Base-by-base conservation (phyloP, 306 rosid genomes). In the Carpinus viminea region DNA sequence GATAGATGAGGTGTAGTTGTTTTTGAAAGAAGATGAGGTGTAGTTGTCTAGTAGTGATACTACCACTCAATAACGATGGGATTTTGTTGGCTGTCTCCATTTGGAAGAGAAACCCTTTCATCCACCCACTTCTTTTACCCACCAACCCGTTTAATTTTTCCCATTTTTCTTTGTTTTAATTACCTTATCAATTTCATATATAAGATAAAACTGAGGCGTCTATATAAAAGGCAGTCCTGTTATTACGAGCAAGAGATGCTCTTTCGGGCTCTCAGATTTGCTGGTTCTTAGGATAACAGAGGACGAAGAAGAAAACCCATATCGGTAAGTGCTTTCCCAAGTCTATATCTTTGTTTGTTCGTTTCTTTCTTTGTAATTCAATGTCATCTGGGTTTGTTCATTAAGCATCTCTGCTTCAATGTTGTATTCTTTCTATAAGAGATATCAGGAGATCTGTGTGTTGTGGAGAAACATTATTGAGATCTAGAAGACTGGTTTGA, bases 1-100 rank as follows among this genome's bases (percentile, higher is more conserved):
- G 47, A 8, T 12, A 47, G 57, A 50, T 26, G 46, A 51, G 46
- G 45, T 72, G 15, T 7, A 2, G 2, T 69, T 36, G 87, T 83
- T n/a, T n/a, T n/a, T n/a, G n/a, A n/a, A n/a, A n/a, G n/a, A n/a
- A 47, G 57, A 50, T 26, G 46, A 51, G 46, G 45, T 72, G 15
- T 7, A 2, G 2, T 69, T 36, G 87, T 83, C 79, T 17, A 59
- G 79, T 83, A 73, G 81, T 74, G 88, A 71, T 78, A 41, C 81
- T 50, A 76, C 93, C 93, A 88, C 92, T 85, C 86, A 81, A 78
- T 88, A 51, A 73, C 86, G 92, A 90, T 90, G 90, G 86, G 90
- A 84, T 83, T 7, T 80, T 79, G 76, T 86, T 82, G 86, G 81
- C 74, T 83, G 75, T 68, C 78, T 68, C 64, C 31, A 12, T 69